Base-by-base conservation (phyloP, 768 basidiomycete genomes). In the Phlegmacium glaucopus region DNA sequence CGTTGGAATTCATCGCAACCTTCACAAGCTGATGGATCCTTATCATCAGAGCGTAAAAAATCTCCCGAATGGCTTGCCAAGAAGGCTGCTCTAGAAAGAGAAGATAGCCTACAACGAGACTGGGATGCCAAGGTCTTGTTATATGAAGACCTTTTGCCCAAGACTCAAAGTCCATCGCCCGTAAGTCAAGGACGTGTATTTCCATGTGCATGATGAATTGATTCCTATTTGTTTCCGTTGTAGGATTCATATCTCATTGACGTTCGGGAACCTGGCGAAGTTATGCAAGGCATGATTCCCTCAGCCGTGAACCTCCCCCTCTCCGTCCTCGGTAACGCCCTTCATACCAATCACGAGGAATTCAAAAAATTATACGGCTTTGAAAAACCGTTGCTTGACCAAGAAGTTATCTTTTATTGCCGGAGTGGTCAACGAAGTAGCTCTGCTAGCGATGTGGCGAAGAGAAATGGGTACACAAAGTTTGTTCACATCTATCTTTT, bases 181-280 rank as follows among this genome's bases (percentile, higher is more conserved):
- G 89, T 89, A 56, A 46, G 67, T 61, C 4, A 25, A 18, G 15
- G 28, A 3, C n/a, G 32, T 46, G 37, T 48, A 37, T 17, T 45
- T 43, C 28, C 25, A 30, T 16, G 12, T 11, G 34, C 11, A 7
- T 16, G 17, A 16, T 29, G 26, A 1, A 28, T 29, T 6, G 22
- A 25, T 28, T 45, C 22, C 12, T 25, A 8, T 44, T 6, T 44
- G 9, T 22, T 18, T 15, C 34, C 16, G 51, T 36, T 44, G 59
- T 47, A 91, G 89, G 73, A 85, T 50, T 72, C 78, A 4, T 89
- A 83, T 60, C 61, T 91, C 38, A 83, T 91, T 55, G 93, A 95
- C 58, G 94, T 97, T n/a, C 84, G 95, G 16, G 94, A 96, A 64
- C 89, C 86, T 1, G 82, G 90, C 54, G 94, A 96, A 63, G 89